Conservation (phyloP, 2,329 filamentous ascomycete species). For the Arthrobotrys pseudoclavata region DNA sequence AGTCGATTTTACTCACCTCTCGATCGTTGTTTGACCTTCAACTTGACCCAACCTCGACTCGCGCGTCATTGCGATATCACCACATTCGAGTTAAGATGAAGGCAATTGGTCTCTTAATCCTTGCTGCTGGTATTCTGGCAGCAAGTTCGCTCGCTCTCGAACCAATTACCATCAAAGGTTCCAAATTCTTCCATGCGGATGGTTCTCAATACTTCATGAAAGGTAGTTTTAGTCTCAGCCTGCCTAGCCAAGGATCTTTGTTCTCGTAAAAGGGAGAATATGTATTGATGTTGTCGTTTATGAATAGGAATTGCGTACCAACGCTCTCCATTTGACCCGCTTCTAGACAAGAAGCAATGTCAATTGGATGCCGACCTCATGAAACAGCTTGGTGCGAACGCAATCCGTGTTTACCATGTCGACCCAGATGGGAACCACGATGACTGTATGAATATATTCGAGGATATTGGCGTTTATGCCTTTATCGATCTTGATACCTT, state of each 20-base stretch:
- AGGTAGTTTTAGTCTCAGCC: constrained; percentile 69
- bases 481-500: constrained; percentile 87
- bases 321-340: constrained; percentile 76
- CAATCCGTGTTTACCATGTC: constrained; percentile 90
- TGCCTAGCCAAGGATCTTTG: neutral
- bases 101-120: constrained; percentile 10
- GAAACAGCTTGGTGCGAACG: constrained; percentile 83
- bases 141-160: constrained; percentile 40
- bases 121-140: constrained; percentile 34
- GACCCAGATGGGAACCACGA: constrained; percentile 78
- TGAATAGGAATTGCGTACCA: constrained; percentile 80
- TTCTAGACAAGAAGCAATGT: constrained; percentile 82
- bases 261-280: neutral
- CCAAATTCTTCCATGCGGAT: constrained; percentile 85
- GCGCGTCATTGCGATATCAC: neutral
- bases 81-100: constrained; percentile 32
- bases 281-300: constrained; percentile 38
- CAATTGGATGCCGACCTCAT: constrained; percentile 80
- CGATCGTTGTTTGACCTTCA: neutral
- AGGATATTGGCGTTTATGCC: constrained; percentile 83
- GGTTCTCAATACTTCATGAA: constrained; percentile 88
- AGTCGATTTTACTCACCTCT: neutral
- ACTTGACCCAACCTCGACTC: constrained; percentile 6
- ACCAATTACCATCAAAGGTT: constrained; percentile 58
- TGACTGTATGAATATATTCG: constrained; percentile 84